A percentile compares a stretch with the other conserved stretches of the same genome.
These are phyloP conservation scores for Neonectria punicea DNA, from an alignment of 2,329 filamentous ascomycete genomes.

Conservation along the genomic window DNA sequence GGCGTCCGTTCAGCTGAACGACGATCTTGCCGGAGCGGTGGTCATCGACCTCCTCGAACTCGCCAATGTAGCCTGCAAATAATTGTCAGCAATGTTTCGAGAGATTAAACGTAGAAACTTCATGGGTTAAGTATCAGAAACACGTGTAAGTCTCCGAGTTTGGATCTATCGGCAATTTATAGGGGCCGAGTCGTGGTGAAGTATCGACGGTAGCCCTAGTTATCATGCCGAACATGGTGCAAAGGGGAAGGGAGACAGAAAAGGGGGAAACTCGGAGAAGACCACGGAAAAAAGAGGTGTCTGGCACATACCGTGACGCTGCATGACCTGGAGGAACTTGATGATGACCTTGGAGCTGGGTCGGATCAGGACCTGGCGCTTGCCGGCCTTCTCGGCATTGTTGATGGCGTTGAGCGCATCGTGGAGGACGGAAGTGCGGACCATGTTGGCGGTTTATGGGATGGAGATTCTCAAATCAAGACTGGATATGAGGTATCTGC, in stretches of 20 bases:
- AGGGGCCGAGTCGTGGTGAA: conserved; percentile 92
- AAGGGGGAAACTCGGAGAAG: neutral
- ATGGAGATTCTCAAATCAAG: conserved; percentile 83
- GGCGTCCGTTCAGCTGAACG: conserved; percentile 97
- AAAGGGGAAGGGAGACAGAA: conserved; percentile 15
- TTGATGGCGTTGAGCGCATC: conserved; percentile 99
- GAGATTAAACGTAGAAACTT: conserved; percentile 91
- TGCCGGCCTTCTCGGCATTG: conserved; percentile 99
- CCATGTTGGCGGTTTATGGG: conserved; percentile 83
- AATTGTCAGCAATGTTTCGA: conserved; percentile 82
- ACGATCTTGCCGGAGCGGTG: conserved; percentile 99
- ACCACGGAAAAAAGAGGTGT: neutral
- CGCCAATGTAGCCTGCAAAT: conserved; percentile 90
- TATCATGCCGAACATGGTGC: conserved; percentile 89
- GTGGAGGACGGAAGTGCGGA: conserved; percentile 99
- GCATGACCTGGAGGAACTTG: conserved; percentile 99
- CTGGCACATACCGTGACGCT: conserved; percentile 90
- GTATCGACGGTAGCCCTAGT: conserved; percentile 93
- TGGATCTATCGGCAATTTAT: conserved; percentile 99
- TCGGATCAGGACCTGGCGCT: conserved; percentile 98
- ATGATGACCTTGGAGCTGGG: conserved; percentile 99
- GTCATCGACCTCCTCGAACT: conserved; percentile 99
- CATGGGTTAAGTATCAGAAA: conserved; percentile 74
- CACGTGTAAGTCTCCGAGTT: conserved; percentile 94
- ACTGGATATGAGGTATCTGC: conserved; percentile 73